Evolutionary conservation across 2,329 filamentous ascomycete species (phyloP), one percentile per base, ranked within the genome.

Genomic region (Pestalotiopsis sp.): DNA sequence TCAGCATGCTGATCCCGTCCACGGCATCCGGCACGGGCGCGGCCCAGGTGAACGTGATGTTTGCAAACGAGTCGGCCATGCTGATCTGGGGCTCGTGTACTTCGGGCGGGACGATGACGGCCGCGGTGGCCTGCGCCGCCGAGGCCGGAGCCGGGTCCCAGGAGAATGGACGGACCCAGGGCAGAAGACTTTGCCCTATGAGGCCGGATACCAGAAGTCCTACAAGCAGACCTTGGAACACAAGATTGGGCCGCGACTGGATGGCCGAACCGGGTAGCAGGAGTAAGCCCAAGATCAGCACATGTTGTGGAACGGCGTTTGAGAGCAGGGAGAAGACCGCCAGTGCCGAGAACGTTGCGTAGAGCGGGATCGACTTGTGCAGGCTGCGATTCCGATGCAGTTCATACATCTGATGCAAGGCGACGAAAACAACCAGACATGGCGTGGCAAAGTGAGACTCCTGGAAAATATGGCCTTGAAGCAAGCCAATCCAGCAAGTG

Each of bases 181-280:
- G 36, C 6, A 67, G 61, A 2, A 68, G 58, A 7, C 68, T 36
- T 27, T 67, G 58, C 11, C 27, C 41, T 4, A 59, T 52, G n/a
- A 92, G 85, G n/a, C 92, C 92, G 73, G 94, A 93, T 78, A 94
- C 87, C 76, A 94, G 94, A 0, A 94, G 82, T 1, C 92, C 92
- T 7, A 94, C 81, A 0, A 94, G 83, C 17, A 94, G 79, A 2
- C 92, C 92, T 76, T 94, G 92, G 72, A 91, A 93, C 6, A 92
- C 77, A 5, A 94, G 80, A 7, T 86, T 88, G 0, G 91, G 88
- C 0, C 92, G 85, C 2, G 90, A 94, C 65, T 92, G 91, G 76
- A 93, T 88, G 3, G 85, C 86, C 0, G 92, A 94, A 0, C 91
- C 92, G 0, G 92, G 91, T 27, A 94, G 85, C 0, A 94, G 83